These are phyloP conservation scores for Knufia petricola DNA, from an alignment of 2,329 filamentous ascomycete genomes.

Conservation along the genomic window DNA sequence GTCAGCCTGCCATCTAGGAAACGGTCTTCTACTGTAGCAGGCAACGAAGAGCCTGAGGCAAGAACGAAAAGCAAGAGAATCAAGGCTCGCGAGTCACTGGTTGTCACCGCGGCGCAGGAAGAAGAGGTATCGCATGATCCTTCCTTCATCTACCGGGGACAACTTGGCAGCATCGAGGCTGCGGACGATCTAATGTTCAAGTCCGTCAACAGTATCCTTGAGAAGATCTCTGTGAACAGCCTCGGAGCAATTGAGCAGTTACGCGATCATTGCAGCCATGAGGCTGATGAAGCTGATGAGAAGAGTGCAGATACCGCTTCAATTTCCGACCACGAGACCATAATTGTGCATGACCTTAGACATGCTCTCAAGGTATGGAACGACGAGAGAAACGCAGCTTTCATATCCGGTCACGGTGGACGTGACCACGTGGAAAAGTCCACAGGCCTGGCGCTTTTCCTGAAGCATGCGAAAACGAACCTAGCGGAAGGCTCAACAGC, in stretches of 20 bases:
- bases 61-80: conserved; percentile 52
- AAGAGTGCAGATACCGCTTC: neutral
- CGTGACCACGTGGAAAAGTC: conserved; percentile 41
- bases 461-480: conserved; percentile 45
- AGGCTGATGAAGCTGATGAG: neutral
- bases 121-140: conserved; percentile 43
- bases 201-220: conserved; percentile 43
- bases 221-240: conserved; percentile 39
- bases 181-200: conserved; percentile 51
- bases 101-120: conserved; percentile 36
- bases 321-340: neutral
- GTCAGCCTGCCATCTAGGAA: conserved; percentile 40
- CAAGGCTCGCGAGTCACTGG: conserved; percentile 49
- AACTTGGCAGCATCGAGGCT: conserved; percentile 43
- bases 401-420: conserved; percentile 41
- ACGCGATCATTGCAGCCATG: neutral
- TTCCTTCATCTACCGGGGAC: conserved; percentile 45
- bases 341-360: conserved; percentile 34
- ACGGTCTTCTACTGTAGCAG: conserved; percentile 51
- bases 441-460: conserved; percentile 43
- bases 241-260: conserved; percentile 4
- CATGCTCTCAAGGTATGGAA: conserved; percentile 35
- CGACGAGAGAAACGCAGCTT: conserved; percentile 34
- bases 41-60: conserved; percentile 47
- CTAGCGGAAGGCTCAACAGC: conserved; percentile 32